Evolutionary conservation across 805 yeast species (phyloP).

Genomic region (Schwanniomyces sp.): DNA sequence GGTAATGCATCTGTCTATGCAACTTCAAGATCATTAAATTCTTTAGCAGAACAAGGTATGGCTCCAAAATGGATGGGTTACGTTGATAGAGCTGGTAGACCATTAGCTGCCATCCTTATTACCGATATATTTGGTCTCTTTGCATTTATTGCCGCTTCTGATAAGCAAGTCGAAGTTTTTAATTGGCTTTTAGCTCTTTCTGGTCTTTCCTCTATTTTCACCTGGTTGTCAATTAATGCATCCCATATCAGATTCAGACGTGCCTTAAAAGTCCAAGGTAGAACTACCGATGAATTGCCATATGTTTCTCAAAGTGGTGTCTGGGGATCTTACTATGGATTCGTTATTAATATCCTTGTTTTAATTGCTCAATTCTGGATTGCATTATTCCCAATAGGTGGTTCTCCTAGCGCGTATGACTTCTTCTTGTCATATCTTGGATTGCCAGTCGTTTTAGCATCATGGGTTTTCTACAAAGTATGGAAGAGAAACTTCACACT

Average conservation of each 20-base stretch:
- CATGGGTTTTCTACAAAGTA: conserved; percentile 31
- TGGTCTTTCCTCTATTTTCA: conserved; percentile 15
- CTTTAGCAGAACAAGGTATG: conserved; percentile 18
- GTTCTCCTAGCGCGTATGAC: conserved; percentile 26
- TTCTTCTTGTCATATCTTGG: conserved; percentile 35
- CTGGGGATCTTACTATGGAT: conserved; percentile 53
- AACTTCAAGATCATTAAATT: conserved; percentile 18
- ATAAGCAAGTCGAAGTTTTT: conserved; percentile 10
- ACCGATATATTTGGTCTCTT: conserved; percentile 21
- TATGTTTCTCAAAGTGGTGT: conserved; percentile 25
- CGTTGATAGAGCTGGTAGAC: conserved; percentile 15
- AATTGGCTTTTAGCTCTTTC: conserved; percentile 15
- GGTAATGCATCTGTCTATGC: conserved; percentile 19
- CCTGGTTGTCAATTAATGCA: conserved; percentile 14
- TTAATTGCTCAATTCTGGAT: conserved; percentile 66
- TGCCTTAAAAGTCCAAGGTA: conserved; percentile 10
- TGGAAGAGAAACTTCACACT: conserved; percentile 25
- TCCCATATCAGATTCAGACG: conserved; percentile 11
- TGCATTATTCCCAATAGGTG: conserved; percentile 60
- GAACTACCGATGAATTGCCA: conserved; percentile 13
- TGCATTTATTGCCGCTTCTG: conserved; percentile 56
- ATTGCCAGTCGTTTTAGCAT: conserved; percentile 26
- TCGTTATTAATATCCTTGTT: conserved; percentile 48
- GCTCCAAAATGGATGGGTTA: conserved; percentile 19
- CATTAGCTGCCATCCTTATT: conserved; percentile 9